phyloP scores from a whole-genome alignment of 2,329 filamentous ascomycete genomes.

The Orbilia brochopaga region DNA sequence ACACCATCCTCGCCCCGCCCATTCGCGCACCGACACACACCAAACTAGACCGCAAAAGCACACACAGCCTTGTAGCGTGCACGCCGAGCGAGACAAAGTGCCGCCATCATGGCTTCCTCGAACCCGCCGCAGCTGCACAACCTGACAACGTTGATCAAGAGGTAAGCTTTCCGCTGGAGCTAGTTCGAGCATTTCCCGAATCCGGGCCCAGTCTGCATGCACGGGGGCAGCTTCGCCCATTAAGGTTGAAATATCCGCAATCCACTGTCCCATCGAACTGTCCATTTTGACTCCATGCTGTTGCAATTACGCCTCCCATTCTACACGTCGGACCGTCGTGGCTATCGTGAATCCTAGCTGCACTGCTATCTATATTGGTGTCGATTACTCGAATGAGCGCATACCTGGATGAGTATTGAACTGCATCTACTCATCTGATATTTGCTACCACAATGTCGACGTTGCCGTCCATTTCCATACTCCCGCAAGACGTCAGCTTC shows the following conservation, averaged over 20 bases:
- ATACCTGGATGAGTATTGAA: too few species aligned
- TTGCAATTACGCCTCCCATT: conserved; percentile 35
- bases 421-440: not conserved
- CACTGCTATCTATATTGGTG: too few species aligned
- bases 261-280: conserved; percentile 41
- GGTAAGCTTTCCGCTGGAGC: conserved; percentile 66
- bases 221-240: conserved; percentile 16
- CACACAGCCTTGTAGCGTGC: too few species aligned
- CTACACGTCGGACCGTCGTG: not conserved
- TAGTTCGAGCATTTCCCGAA: conserved; percentile 11
- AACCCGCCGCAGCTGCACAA: conserved; percentile 83
- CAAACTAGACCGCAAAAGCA: too few species aligned
- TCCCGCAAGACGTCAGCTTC: too few species aligned
- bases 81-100: not conserved
- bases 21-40: too few species aligned
- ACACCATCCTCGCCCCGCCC: too few species aligned
- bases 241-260: conserved; percentile 48
- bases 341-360: too few species aligned
- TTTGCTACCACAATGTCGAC: conserved; percentile 22
- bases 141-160: conserved; percentile 94
- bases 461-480: too few species aligned
- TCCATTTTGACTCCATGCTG: conserved; percentile 20
- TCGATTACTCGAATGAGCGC: conserved; percentile 11
- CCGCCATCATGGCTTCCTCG: conserved; percentile 66
- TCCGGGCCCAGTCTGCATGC: conserved; percentile 7